These are phyloP conservation scores for Flaveria trinervia DNA, from an alignment of 129 eudicot species.

Conservation along the genomic window DNA sequence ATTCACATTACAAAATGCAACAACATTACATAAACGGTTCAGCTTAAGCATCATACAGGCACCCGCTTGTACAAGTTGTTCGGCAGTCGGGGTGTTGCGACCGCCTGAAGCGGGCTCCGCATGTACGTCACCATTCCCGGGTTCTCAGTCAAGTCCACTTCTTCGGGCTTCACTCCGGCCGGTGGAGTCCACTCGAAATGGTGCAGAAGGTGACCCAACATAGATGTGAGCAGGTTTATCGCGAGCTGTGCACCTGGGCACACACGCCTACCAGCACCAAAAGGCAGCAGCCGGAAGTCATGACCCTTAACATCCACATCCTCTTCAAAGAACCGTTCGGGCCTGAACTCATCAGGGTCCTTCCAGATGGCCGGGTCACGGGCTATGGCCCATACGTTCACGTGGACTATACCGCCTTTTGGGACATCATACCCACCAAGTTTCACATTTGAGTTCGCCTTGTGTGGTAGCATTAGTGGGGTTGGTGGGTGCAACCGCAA, in stretches of 20 bases:
- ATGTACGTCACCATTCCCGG: slow-evolving; percentile 85
- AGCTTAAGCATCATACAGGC: slow-evolving; percentile 20
- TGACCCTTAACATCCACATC: slow-evolving; percentile 89
- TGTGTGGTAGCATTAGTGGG: slow-evolving; percentile 92
- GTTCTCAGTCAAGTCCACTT: slow-evolving; percentile 67
- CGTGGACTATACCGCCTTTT: slow-evolving; percentile 69
- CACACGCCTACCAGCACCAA: slow-evolving; percentile 84
- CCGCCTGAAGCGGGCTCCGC: slow-evolving; percentile 65
- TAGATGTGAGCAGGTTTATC: slow-evolving; percentile 59
- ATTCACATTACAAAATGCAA: slow-evolving; percentile 26
- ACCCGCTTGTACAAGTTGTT: slow-evolving; percentile 61
- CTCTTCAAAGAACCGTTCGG: slow-evolving; percentile 76
- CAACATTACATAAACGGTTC: slow-evolving; percentile 12
- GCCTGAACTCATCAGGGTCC: slow-evolving; percentile 74
- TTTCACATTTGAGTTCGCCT: slow-evolving; percentile 67
- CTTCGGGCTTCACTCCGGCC: slow-evolving; percentile 66
- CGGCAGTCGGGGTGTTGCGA: slow-evolving; percentile 69
- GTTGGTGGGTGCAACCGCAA: slow-evolving; percentile 84
- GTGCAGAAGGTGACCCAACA: slow-evolving; percentile 81
- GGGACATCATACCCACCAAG: slow-evolving; percentile 90
- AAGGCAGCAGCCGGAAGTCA: slow-evolving; percentile 70
- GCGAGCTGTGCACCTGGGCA: slow-evolving; percentile 93
- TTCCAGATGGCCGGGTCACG: slow-evolving; percentile 83
- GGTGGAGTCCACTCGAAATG: slow-evolving; percentile 75
- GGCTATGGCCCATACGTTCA: slow-evolving; percentile 85